Conservation (phyloP, 2,329 filamentous ascomycete genomes). For the Dothiorella sarmentorum region DNA sequence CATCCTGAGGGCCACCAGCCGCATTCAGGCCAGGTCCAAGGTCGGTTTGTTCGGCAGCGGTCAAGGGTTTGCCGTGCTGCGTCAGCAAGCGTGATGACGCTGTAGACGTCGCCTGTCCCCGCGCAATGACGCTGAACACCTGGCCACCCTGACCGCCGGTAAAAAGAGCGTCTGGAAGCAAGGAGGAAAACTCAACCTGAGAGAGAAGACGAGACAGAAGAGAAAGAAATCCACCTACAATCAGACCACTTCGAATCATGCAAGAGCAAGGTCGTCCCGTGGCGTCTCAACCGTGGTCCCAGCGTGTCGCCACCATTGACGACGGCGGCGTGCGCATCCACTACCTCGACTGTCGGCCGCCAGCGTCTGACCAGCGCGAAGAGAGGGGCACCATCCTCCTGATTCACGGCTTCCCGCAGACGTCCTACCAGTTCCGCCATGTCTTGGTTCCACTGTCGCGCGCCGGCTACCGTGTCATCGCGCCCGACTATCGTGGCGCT, state of each 20-base stretch:
- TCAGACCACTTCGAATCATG: too few relatives aligned
- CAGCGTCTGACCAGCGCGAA: background rate
- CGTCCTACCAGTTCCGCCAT: slow-evolving; percentile 41
- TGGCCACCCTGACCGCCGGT: too few relatives aligned
- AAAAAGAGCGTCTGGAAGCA: background rate
- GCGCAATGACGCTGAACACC: background rate
- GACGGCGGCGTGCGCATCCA: slow-evolving; percentile 23
- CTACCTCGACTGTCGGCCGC: slow-evolving; percentile 25
- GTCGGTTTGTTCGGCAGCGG: too few relatives aligned
- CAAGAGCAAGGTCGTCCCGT: background rate
- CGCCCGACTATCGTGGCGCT: slow-evolving; percentile 42
- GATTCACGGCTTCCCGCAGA: slow-evolving; percentile 49
- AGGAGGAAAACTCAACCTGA: background rate
- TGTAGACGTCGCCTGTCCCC: background rate
- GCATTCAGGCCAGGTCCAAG: too few relatives aligned
- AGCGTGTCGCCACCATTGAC: slow-evolving; percentile 12
- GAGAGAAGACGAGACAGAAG: background rate
- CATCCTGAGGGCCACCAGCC: too few relatives aligned
- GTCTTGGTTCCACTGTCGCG: slow-evolving; percentile 29
- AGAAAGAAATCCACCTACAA: too few relatives aligned
- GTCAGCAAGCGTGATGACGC: background rate
- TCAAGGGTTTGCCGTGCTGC: too few relatives aligned
- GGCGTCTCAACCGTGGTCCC: background rate
- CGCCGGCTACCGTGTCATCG: slow-evolving; percentile 41
- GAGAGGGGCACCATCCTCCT: slow-evolving; percentile 41